These are phyloP conservation scores for Phytopythium chamaehyphon DNA, from an alignment of 352 stramenopile genomes.

Conservation along the genomic window DNA sequence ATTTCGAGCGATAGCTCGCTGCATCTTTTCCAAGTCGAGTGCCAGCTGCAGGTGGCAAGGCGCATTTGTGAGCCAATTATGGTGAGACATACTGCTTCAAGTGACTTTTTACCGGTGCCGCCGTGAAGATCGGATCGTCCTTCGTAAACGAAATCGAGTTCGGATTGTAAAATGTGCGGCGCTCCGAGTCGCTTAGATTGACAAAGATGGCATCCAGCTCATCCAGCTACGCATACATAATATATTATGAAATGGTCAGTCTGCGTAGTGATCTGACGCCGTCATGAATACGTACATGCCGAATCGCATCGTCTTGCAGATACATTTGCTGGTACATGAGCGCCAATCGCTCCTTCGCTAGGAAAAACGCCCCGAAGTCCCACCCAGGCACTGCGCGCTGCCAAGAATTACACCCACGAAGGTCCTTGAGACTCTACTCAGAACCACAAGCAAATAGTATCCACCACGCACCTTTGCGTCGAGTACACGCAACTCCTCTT, in stretches of 20 bases:
- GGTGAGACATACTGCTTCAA: too few relatives aligned
- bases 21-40: conserved; percentile 43
- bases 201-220: conserved; percentile 78
- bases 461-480: conserved; percentile 45
- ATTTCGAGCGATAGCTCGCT: conserved; percentile 50
- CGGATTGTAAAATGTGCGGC: conserved; percentile 15
- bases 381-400: conserved; percentile 42
- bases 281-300: conserved; percentile 47
- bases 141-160: conserved; percentile 18
- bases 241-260: too few relatives aligned
- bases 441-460: background rate
- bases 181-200: conserved; percentile 32
- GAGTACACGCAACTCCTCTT: conserved; percentile 60
- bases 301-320: conserved; percentile 75
- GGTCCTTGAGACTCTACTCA: background rate
- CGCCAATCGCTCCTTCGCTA: conserved; percentile 73
- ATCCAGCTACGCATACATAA: conserved; percentile 37
- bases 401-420: background rate
- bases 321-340: conserved; percentile 85
- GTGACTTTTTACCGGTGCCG: conserved; percentile 36
- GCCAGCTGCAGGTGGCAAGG: conserved; percentile 32
- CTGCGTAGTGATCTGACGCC: background rate
- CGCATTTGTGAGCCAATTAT: background rate
- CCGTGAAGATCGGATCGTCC: conserved; percentile 50
- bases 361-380: conserved; percentile 79